Base-by-base conservation (phyloP, 1,284 basidiomycete species). In the Xanthoconium separans region DNA sequence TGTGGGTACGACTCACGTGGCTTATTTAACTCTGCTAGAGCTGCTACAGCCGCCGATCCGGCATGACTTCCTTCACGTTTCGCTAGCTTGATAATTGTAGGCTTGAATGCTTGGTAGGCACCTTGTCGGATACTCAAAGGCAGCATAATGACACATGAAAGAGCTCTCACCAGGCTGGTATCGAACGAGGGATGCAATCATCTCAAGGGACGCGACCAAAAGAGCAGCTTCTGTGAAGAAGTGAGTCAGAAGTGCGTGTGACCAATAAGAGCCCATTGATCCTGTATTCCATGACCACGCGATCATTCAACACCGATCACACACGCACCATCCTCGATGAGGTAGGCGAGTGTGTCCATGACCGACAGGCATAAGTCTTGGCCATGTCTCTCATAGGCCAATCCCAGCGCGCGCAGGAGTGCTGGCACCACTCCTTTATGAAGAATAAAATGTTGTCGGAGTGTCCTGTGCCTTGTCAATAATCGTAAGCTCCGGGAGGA, bases 11-110 rank as follows among this genome's bases (percentile, higher is more conserved):
- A 52, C 59, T 58, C 27, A 58, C 54, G 33, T 24, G 22, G 34
- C 7, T 2, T 36, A 0, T 40, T 27, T 30, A 60, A 30, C 12
- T 50, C 44, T 16, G 44, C 34, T 10, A 60, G 31, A 13, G 22
- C 39, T 27, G 43, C 34, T 8, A 60, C 29, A 12, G 58, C 59
- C 0, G 44, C 47, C 18, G 47, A 15, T n/a, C 55, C 56, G 29
- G 50, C 55, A 1, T 15, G 33, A 18, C 36, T 8, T 6, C 13
- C 36, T 9, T 9, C 6, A 30, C 24, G 33, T 41, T 12, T 12
- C 18, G 51, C 49, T 11, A 60, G 20, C 3, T 50, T 16, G 1
- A 4, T 3, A 41, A 58, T 50, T 36, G 11, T 41, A 11, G 22
- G 13, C 29, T 36, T 40, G 13, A 54, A 12, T 9, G 1, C 9